phyloP scores from a whole-genome alignment of 179 eudicot species.

The Carnegiea gigantea region DNA sequence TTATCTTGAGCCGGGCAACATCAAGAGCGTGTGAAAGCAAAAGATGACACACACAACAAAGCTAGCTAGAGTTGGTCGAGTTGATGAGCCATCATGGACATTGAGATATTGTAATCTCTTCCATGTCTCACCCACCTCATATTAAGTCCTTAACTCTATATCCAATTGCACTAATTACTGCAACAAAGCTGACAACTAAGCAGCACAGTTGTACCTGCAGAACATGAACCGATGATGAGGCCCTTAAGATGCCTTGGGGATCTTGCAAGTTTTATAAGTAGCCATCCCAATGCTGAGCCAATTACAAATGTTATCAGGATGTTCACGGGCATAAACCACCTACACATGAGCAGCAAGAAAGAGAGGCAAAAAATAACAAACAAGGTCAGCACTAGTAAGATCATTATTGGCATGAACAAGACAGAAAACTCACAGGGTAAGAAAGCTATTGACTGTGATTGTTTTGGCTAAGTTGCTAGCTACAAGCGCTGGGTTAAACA shows the following conservation, averaged over 20 bases:
- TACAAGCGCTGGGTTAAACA: conserved; percentile 76
- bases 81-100: too few species aligned
- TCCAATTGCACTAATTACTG: too few species aligned
- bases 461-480: conserved; percentile 64
- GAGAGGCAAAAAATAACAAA: too few species aligned
- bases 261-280: conserved; percentile 48
- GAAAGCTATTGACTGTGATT: conserved; percentile 60
- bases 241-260: conserved; percentile 65
- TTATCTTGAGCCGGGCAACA: too few species aligned
- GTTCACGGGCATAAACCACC: conserved; percentile 94
- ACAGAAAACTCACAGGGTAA: conserved; percentile 50
- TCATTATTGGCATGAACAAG: neutral
- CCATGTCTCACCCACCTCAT: too few species aligned
- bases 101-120: too few species aligned
- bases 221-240: conserved; percentile 65
- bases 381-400: too few species aligned
- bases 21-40: too few species aligned
- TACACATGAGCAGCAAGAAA: conserved; percentile 2
- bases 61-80: too few species aligned
- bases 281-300: conserved; percentile 78
- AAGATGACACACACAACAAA: too few species aligned
- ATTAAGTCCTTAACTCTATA: too few species aligned
- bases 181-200: too few species aligned
- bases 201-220: conserved; percentile 50
- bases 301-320: conserved; percentile 68